These are phyloP conservation scores for Schizophyllum amplum DNA, from an alignment of 1,284 basidiomycete species.

Conservation along the genomic window DNA sequence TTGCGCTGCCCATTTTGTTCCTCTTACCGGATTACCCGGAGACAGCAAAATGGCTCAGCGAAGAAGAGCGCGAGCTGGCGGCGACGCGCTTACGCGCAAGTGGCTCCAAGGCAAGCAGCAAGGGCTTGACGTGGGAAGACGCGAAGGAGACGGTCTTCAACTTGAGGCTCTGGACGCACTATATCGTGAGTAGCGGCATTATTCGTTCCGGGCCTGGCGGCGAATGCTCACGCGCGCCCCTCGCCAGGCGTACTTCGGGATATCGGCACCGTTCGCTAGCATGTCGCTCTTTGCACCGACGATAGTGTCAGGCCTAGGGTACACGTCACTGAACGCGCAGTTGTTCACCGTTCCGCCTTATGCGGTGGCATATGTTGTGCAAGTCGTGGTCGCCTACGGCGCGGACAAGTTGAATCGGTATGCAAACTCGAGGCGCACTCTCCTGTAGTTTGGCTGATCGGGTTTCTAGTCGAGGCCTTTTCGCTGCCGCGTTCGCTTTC, in stretches of 20 bases:
- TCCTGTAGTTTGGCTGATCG: background rate
- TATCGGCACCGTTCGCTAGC: slow-evolving; percentile 26
- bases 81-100: slow-evolving; percentile 18
- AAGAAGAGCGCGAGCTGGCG: slow-evolving; percentile 24
- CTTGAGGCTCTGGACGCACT: slow-evolving; percentile 24
- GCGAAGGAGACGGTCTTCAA: slow-evolving; percentile 21
- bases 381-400: slow-evolving; percentile 16
- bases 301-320: slow-evolving; percentile 34
- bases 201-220: too few relatives aligned
- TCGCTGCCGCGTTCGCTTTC: slow-evolving; percentile 19
- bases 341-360: slow-evolving; percentile 53
- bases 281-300: slow-evolving; percentile 28
- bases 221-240: too few relatives aligned
- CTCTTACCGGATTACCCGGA: slow-evolving; percentile 39
- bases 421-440: background rate
- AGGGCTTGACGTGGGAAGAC: slow-evolving; percentile 20
- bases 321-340: slow-evolving; percentile 37
- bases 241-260: slow-evolving; percentile 18
- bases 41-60: slow-evolving; percentile 29
- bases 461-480: slow-evolving; percentile 16
- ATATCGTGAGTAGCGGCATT: too few relatives aligned
- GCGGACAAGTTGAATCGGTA: slow-evolving; percentile 13
- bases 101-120: slow-evolving; percentile 20
- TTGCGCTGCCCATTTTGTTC: slow-evolving; percentile 29
- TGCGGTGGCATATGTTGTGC: slow-evolving; percentile 28